phyloP scores from a whole-genome alignment of 2,329 filamentous ascomycete genomes.

The Epichloe scottii region DNA sequence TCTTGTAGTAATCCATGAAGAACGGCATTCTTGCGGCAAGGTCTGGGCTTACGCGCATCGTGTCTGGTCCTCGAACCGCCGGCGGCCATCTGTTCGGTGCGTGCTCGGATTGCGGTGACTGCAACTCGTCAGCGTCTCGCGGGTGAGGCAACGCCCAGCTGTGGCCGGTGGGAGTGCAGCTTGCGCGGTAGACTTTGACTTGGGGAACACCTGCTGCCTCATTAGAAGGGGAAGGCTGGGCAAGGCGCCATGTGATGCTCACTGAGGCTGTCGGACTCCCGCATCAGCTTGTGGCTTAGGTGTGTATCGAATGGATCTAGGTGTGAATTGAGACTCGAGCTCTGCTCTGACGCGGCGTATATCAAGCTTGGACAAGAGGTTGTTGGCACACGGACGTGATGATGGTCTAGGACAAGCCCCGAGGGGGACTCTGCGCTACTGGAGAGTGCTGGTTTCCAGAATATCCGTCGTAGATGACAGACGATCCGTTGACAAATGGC shows the following conservation, averaged over 20 bases:
- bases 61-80: slow-evolving; percentile 30
- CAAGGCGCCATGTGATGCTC: slow-evolving; percentile 25
- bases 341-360: slow-evolving; percentile 47
- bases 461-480: slow-evolving; percentile 45
- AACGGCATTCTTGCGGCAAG: slow-evolving; percentile 70
- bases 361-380: slow-evolving; percentile 49
- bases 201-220: slow-evolving; percentile 35
- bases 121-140: slow-evolving; percentile 30
- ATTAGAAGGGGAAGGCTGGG: slow-evolving; percentile 25
- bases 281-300: slow-evolving; percentile 38
- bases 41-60: slow-evolving; percentile 43
- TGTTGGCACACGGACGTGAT: slow-evolving; percentile 39
- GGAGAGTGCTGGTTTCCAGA: slow-evolving; percentile 36
- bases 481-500: slow-evolving; percentile 42
- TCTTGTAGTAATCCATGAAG: slow-evolving; percentile 88
- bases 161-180: slow-evolving; percentile 33
- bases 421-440: slow-evolving; percentile 43
- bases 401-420: slow-evolving; percentile 38
- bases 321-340: slow-evolving; percentile 48
- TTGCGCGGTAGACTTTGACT: slow-evolving; percentile 39
- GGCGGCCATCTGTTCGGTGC: slow-evolving; percentile 35
- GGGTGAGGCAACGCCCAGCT: slow-evolving; percentile 32
- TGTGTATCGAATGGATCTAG: slow-evolving; percentile 45
- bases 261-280: slow-evolving; percentile 45
- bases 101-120: slow-evolving; percentile 30